Conservation (phyloP, 2,329 filamentous ascomycete species). For the Didymosphaeria variabile region DNA sequence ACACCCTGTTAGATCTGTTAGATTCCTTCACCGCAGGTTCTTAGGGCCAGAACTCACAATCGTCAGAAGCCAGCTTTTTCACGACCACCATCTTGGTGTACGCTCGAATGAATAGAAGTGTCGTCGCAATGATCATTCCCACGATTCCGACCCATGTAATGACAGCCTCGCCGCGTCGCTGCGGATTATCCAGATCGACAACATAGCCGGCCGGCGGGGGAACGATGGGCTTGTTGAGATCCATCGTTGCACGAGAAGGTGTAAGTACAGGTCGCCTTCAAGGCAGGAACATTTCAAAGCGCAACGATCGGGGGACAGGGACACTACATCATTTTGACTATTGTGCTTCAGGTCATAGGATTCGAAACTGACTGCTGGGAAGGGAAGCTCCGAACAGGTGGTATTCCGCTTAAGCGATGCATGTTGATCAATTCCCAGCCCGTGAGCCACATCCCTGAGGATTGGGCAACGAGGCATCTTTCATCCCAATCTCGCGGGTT, state of each 20-base stretch:
- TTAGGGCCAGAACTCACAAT: conserved; percentile 26
- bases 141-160: conserved; percentile 28
- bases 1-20: conserved; percentile 16
- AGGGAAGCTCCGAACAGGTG: neutral
- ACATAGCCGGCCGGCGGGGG: conserved; percentile 31
- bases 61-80: conserved; percentile 30
- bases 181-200: conserved; percentile 36
- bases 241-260: conserved; percentile 6
- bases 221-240: conserved; percentile 18
- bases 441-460: neutral
- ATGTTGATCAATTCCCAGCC: neutral
- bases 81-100: conserved; percentile 34
- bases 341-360: neutral
- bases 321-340: neutral
- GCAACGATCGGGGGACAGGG: neutral
- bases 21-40: neutral
- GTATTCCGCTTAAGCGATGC: conserved; percentile 1
- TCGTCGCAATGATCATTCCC: conserved; percentile 24
- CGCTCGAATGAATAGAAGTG: conserved; percentile 30
- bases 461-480: neutral
- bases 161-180: conserved; percentile 24
- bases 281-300: neutral
- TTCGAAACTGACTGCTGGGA: neutral
- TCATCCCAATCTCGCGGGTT: neutral
- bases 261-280: neutral